phyloP scores from a whole-genome alignment of 1,284 basidiomycete species.

The Sporisorium exsertum region DNA sequence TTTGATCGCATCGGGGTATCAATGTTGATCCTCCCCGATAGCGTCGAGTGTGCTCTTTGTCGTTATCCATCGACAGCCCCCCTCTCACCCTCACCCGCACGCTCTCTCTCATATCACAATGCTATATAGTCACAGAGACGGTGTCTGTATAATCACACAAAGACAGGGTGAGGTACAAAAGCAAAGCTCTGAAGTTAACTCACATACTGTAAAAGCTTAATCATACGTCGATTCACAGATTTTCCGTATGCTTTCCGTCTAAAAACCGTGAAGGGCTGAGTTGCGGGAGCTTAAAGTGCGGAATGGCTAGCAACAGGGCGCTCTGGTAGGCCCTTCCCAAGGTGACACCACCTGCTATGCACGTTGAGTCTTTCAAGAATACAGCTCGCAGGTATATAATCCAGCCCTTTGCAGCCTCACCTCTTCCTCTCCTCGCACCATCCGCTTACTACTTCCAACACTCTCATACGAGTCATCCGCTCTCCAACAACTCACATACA shows the following conservation, averaged over 20 bases:
- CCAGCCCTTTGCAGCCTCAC: neutral
- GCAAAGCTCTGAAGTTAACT: neutral
- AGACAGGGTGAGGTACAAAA: neutral
- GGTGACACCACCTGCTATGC: neutral
- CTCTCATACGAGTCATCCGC: neutral
- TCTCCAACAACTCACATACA: neutral
- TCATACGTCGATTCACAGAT: neutral
- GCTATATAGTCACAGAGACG: neutral
- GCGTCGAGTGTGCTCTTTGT: neutral
- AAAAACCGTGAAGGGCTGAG: neutral
- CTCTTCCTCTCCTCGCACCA: neutral
- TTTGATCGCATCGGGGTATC: neutral
- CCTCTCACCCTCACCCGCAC: slow-evolving; percentile 1
- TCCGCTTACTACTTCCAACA: neutral
- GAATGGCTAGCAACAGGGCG: neutral
- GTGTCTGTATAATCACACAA: too few relatives aligned
- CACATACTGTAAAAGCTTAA: neutral
- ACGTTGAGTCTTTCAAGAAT: neutral
- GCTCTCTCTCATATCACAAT: neutral
- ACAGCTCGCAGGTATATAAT: neutral
- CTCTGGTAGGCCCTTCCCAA: too few relatives aligned
- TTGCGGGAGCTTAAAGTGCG: neutral
- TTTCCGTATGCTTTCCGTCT: neutral
- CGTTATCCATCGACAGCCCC: slow-evolving; percentile 1
- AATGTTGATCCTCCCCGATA: neutral